Evolutionary conservation across 768 basidiomycete species (phyloP), one percentile per base, ranked within the genome.

Genomic region (Leccinum arenicola): DNA sequence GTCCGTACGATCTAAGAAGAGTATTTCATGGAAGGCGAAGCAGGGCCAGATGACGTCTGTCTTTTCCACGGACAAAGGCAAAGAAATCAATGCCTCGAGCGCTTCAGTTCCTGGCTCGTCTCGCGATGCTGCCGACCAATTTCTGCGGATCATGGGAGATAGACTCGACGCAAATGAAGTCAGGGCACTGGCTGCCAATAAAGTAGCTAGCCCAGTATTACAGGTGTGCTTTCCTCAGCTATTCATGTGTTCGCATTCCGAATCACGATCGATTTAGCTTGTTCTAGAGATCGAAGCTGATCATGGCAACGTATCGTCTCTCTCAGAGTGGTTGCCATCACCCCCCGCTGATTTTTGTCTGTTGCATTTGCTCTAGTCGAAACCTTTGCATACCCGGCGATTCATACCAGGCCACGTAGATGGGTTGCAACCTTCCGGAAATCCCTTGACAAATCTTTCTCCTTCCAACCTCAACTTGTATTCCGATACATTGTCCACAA

Each of bases 31-130:
- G 84, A 92, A 95, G 68, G 83, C 86, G 50, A 85, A 82, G 54
- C 91, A 93, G 61, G 92, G 88, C 1, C 78, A 82, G 11, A 86
- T 95, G 82, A 89, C 85, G 68, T 93, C 91, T 3, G 81, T 96
- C 12, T 87, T 96, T 62, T 71, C 71, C 23, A 76, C 80, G 25
- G 76, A 66, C 40, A 79, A 76, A 52, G 73, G 74, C 8, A 79
- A 77, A 52, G 74, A 68, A 10, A 71, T 72, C 25, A 36, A 56
- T 70, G 73, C 61, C 23, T 50, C 14, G 55, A 68, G 6, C 61
- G 65, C 56, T 23, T 60, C 25, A 23, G 68, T 66, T 52, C 87
- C 89, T 0, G 50, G 70, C 2, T 78, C 79, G 56, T 88, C 95
- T 62, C 72, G 67, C 6, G 62, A 73, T 3, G 76, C 82, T 10